A percentile compares a stretch with the other conserved stretches of the same genome.
Conservation (phyloP, 805 yeast species). For the Scheffersomyces lignosus region DNA sequence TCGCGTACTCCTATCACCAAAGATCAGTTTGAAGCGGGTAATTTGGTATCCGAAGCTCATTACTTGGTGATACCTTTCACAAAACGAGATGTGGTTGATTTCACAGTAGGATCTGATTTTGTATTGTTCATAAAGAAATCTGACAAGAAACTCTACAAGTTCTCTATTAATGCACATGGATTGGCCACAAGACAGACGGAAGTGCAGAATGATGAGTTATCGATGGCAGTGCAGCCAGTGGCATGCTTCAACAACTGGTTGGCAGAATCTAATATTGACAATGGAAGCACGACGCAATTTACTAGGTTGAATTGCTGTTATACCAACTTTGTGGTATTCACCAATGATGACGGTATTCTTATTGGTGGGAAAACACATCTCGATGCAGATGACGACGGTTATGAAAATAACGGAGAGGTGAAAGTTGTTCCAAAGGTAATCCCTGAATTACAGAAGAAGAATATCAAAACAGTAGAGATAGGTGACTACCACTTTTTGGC, state of each 20-base stretch:
- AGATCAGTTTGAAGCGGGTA: conserved; percentile 16
- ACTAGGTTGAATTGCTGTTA: conserved; percentile 56
- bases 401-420: conserved; percentile 22
- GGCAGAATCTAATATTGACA: conserved; percentile 13
- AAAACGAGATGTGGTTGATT: conserved; percentile 46
- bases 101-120: conserved; percentile 52
- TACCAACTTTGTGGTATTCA: conserved; percentile 54
- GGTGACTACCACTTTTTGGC: conserved; percentile 77
- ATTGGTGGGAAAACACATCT: conserved; percentile 31
- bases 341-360: conserved; percentile 49
- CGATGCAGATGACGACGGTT: conserved; percentile 8
- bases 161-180: conserved; percentile 24
- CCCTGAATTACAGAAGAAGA: conserved; percentile 45
- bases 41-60: conserved; percentile 29
- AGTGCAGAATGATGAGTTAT: conserved; percentile 7
- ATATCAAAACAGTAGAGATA: conserved; percentile 55
- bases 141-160: conserved; percentile 41
- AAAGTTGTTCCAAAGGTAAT: conserved; percentile 33
- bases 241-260: conserved; percentile 33
- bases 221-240: conserved; percentile 13
- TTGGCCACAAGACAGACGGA: conserved; percentile 5
- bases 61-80: conserved; percentile 45
- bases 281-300: conserved; percentile 31
- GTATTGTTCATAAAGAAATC: conserved; percentile 47
- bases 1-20: conserved; percentile 21